Base-by-base conservation (phyloP, 441 rosid species). In the Populus hybrid region DNA sequence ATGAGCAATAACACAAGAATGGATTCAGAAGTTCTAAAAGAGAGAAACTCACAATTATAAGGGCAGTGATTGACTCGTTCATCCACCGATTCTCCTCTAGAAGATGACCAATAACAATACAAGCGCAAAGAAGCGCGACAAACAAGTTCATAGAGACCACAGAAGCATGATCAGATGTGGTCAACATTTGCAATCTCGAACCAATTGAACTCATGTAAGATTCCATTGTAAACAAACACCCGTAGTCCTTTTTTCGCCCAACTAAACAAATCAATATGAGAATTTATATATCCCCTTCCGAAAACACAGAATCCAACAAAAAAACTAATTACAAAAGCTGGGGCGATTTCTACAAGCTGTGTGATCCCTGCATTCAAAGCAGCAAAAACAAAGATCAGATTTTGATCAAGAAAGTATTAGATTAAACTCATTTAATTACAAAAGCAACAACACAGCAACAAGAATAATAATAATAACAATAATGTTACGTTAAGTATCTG, bases 11-110 rank as follows among this genome's bases (percentile, higher is more conserved):
- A 24, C 11, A 26, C 53, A 69, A 2, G 34, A 36, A 19, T 66
- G 6, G 50, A 70, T 21, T 16, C 30, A 19, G 35, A 0, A 36
- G 6, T 35, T n/a, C 7, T 21, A 59, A 59, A 7, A 53, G 3
- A 65, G 32, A 35, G 65, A 82, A 81, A 71, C 91, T 89, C 77
- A 95, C 99, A 73, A 96, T 96, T 72, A 88, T 0, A 69, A 96
- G 91, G 69, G 99, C 98, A 18, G 98, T 92, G 76, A 94, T 96
- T 21, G 98, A 94, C 82, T 96, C 99, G 19, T 94, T 94, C 91
- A 94, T 87, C 98, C 99, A 96, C 28, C 98, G 89, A 78, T 83
- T 90, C 89, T 96, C 98, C 84, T 96, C 98, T 73, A 95, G 82
- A 77, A 95, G 97, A 84, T 95, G 99, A 1, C 99, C 99, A 50